phyloP scores from a whole-genome alignment of 1,139 yeast genomes.

The Meyerozyma carpophila region DNA sequence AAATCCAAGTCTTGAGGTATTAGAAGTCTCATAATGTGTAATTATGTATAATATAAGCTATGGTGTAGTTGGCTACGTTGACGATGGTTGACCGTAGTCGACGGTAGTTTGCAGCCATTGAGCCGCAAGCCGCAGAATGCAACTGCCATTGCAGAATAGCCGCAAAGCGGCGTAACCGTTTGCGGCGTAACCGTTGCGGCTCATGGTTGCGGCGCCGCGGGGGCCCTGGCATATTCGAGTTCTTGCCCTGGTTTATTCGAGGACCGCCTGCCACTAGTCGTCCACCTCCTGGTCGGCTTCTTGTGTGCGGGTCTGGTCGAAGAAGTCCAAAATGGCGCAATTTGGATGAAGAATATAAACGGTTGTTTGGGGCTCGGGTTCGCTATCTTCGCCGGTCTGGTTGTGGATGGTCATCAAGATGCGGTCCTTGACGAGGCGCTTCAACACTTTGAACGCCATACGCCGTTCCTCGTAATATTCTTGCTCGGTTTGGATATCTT shows the following conservation, averaged over 20 bases:
- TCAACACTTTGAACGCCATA: constrained; percentile 74
- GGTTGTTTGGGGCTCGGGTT: constrained; percentile 13
- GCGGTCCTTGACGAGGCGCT: constrained; percentile 79
- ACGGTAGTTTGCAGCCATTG: neutral
- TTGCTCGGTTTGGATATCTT: constrained; percentile 61
- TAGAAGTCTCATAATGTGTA: neutral
- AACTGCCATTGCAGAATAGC: too few relatives aligned
- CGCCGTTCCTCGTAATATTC: constrained; percentile 69
- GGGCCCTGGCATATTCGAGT: too few relatives aligned
- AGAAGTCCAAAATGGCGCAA: constrained; percentile 66
- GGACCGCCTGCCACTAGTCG: neutral
- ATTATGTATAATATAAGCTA: neutral
- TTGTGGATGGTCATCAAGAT: constrained; percentile 79
- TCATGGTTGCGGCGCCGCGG: neutral
- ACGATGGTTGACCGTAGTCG: too few relatives aligned
- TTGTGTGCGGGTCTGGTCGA: constrained; percentile 27
- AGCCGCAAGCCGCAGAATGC: neutral
- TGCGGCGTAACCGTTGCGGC: neutral
- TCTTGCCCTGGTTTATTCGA: too few relatives aligned
- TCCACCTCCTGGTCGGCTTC: constrained; percentile 12
- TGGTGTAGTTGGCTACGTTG: too few relatives aligned
- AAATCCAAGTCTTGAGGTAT: neutral
- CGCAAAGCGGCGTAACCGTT: neutral
- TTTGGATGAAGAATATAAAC: constrained; percentile 86
- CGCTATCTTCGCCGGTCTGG: constrained; percentile 32